Conservation (phyloP, 768 basidiomycete genomes). For the Suillus clintonianus region DNA sequence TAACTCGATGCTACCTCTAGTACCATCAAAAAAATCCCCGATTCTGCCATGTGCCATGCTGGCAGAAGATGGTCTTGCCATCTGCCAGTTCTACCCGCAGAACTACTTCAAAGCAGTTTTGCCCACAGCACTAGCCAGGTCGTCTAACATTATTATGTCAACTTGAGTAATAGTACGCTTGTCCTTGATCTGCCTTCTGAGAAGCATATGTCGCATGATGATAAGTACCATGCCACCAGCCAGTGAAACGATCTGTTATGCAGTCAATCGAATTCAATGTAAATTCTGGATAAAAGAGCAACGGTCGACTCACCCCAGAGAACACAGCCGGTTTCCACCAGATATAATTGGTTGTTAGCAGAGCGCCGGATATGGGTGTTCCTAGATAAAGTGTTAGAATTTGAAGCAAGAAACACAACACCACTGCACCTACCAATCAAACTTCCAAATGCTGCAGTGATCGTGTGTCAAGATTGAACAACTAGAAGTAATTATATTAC, state of each 20-base stretch:
- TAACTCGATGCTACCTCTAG: no score
- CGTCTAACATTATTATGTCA: no score
- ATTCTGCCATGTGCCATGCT: no score
- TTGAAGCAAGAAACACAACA: not conserved
- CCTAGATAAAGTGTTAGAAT: constrained; percentile 38
- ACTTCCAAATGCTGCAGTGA: constrained; percentile 20
- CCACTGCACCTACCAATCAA: constrained; percentile 17
- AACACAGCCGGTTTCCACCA: constrained; percentile 64
- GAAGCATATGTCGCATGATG: not conserved
- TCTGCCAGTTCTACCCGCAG: no score
- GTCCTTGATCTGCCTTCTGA: not conserved
- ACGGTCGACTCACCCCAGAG: constrained; percentile 36
- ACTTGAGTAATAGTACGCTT: no score
- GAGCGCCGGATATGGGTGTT: constrained; percentile 57
- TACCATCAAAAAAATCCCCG: no score
- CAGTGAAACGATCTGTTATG: not conserved
- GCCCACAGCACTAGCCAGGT: no score
- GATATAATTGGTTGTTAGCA: constrained; percentile 47
- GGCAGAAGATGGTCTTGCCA: no score
- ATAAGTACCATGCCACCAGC: not conserved
- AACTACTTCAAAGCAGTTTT: no score
- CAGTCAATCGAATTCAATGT: not conserved
- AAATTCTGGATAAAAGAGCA: not conserved
- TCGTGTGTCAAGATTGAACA: not conserved
- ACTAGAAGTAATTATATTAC: constrained; percentile 6